These are phyloP conservation scores for Aegilops umbellulata DNA, from an alignment of 176 grass and related monocot genomes.

Conservation along the genomic window DNA sequence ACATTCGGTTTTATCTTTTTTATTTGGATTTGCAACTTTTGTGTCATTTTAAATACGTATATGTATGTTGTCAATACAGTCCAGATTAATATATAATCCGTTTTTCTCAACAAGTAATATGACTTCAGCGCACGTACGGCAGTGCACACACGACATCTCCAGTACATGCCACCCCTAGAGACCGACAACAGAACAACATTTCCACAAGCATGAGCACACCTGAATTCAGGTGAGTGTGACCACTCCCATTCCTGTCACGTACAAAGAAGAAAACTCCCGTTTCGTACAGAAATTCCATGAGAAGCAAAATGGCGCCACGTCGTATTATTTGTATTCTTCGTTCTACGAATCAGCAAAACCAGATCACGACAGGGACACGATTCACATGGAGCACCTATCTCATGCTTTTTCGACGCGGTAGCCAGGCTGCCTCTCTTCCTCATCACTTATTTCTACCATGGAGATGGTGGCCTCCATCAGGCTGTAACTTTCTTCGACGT, in stretches of 20 bases:
- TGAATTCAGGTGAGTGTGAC: background rate
- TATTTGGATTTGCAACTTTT: background rate
- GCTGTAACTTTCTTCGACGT: constrained; percentile 89
- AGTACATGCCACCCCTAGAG: background rate
- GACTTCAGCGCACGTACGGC: no score
- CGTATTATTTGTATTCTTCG: constrained; percentile 22
- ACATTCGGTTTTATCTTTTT: background rate
- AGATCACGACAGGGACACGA: background rate
- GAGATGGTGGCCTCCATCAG: constrained; percentile 32
- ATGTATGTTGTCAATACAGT: no score
- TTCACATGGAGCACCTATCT: constrained; percentile 12
- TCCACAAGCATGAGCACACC: background rate
- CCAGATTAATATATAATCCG: no score
- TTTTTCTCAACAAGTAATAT: no score
- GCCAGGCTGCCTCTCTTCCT: constrained; percentile 1
- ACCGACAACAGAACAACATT: background rate
- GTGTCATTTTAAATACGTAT: background rate
- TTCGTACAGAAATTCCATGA: constrained; percentile 18
- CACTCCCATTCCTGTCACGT: background rate
- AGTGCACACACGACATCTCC: background rate
- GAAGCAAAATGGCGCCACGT: constrained; percentile 15
- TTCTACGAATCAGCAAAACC: constrained; percentile 6
- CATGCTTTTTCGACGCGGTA: background rate
- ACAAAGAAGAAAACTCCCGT: constrained; percentile 10
- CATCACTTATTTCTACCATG: constrained; percentile 20